Base-by-base conservation (phyloP, 1,284 basidiomycete species). In the Ganoderma resinaceum region DNA sequence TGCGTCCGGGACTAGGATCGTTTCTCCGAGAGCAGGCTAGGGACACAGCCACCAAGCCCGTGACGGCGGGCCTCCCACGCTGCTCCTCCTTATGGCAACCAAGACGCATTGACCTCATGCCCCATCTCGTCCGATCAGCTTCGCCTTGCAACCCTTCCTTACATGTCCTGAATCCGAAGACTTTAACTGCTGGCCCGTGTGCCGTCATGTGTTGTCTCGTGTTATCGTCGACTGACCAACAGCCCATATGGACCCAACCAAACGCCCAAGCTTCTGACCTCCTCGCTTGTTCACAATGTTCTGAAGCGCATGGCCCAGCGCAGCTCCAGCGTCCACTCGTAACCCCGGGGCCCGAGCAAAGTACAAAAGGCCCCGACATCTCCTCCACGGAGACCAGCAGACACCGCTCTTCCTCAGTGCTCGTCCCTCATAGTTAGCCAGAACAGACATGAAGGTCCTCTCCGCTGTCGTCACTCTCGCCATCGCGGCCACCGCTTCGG, bases 401-500 rank as follows among this genome's bases (percentile, higher is more conserved):
- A 60, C 23, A 49, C 55, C 37, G 26, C 35, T 53, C 52, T 58
- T n/a, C 38, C 33, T 42, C 42, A 26, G 20, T 9, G 40, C 52
- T 20, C 43, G 46, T 49, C 46, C 37, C 63, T 42, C 43, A 33
- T n/a, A 43, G 20, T 46, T 58, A 4, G 23, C 46, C 46, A 49
- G 23, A n/a, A n/a, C 61, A 60, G 42, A 37, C 52, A 76, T 76
- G 74, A 71, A 73, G 53, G 46, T 52, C 63, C 68, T 68, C 46
- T 43, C 58, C 53, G 67, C 64, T 55, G 29, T 68, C 26, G 62
- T 70, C 23, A 62, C 66, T 23, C 65, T 73, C 57, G 66, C 65
- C 29, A 58, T 74, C 57, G 74, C 67, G 18, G 61, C 70, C 2
- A 40, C 58, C 16, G 70, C 68, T 20, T 53, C 67, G 26, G 70